These are phyloP conservation scores for Penicillium paradoxum DNA, from an alignment of 495 filamentous ascomycete species.

Conservation along the genomic window DNA sequence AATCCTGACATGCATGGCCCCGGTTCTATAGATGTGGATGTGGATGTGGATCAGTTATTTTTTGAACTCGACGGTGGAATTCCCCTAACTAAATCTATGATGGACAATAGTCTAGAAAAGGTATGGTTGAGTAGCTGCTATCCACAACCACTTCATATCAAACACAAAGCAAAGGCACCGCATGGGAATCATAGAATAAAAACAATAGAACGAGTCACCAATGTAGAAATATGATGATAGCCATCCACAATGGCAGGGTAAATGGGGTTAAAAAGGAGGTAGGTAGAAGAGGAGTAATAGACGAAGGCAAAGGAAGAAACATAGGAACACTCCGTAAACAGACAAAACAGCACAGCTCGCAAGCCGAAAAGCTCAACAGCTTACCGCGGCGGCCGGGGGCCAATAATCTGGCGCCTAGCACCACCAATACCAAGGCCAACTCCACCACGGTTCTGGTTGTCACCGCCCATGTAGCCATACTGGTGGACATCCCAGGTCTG, in stretches of 20 bases:
- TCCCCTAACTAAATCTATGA: too few species aligned
- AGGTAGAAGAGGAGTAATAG: background rate
- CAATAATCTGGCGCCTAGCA: conserved; percentile 71
- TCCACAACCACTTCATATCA: background rate
- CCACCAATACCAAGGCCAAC: conserved; percentile 66
- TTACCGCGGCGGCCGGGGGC: conserved; percentile 63
- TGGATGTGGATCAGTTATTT: too few species aligned
- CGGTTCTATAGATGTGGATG: too few species aligned
- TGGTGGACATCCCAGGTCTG: conserved; percentile 80
- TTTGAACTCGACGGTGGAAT: too few species aligned
- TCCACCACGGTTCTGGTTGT: conserved; percentile 70
- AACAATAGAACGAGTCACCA: background rate
- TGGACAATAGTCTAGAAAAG: too few species aligned
- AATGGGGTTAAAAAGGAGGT: background rate
- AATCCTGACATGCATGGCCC: too few species aligned
- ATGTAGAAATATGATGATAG: background rate
- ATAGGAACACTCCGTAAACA: background rate
- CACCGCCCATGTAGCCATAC: conserved; percentile 81
- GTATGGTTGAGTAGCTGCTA: background rate
- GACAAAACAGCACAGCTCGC: conserved; percentile 2
- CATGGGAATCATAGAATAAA: conserved; percentile 7
- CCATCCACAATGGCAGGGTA: background rate
- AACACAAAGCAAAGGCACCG: background rate
- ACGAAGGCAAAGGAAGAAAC: background rate
- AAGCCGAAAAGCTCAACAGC: background rate